phyloP scores from a whole-genome alignment of 768 basidiomycete genomes.

The Mycena filopes region DNA sequence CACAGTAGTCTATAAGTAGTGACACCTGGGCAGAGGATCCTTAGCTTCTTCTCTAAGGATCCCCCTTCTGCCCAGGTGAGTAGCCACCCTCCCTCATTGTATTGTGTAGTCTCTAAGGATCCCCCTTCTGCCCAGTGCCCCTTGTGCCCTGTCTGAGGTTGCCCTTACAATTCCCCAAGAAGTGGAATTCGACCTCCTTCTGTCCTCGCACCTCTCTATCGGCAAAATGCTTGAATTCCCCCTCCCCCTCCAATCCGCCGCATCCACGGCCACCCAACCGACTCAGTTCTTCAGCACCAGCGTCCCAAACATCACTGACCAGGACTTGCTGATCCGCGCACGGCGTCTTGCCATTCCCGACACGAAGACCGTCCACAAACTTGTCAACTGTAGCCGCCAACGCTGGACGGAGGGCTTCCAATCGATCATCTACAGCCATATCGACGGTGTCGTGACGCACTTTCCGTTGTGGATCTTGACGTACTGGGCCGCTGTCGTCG shows the following conservation, averaged over 20 bases:
- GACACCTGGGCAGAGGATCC: background rate
- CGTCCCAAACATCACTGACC: background rate
- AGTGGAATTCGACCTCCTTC: background rate
- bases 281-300: constrained; percentile 7
- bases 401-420: constrained; percentile 13
- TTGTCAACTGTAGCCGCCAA: constrained; percentile 2
- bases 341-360: constrained; percentile 13
- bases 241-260: background rate
- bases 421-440: constrained; percentile 16
- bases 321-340: background rate
- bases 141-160: too few species aligned
- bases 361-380: background rate
- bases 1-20: background rate
- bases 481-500: constrained; percentile 2
- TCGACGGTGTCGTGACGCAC: constrained; percentile 13
- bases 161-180: background rate
- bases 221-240: background rate
- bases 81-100: background rate
- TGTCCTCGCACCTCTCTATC: background rate
- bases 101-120: background rate
- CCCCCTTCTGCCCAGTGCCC: too few species aligned
- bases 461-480: constrained; percentile 19
- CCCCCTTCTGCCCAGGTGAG: background rate
- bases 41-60: background rate
- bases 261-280: background rate